Percentiles rank a stretch among this genome's conserved stretches.
phyloP scores from a whole-genome alignment of 352 stramenopile species.

The Phytophthora hibernalis region DNA sequence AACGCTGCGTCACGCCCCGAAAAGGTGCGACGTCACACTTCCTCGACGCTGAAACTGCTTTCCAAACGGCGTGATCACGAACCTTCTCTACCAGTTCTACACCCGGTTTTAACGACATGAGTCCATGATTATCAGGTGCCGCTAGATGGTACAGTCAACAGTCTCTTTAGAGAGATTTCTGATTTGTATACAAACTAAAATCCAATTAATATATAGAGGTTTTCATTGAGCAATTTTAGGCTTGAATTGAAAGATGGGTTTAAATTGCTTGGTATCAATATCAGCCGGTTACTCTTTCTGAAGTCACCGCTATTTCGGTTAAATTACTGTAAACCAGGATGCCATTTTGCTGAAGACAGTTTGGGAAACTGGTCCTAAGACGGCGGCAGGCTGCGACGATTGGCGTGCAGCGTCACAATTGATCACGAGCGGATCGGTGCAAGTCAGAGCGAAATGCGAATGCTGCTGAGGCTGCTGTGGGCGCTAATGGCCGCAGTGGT shows the following conservation, averaged over 20 bases:
- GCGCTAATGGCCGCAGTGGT: neutral
- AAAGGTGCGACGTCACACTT: constrained; percentile 11
- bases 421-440: neutral
- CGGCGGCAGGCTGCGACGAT: constrained; percentile 12
- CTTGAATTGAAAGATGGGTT: no score
- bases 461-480: constrained; percentile 13
- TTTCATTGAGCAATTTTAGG: no score
- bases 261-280: no score
- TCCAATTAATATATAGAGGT: no score
- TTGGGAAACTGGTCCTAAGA: constrained; percentile 24
- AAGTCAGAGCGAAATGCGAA: neutral
- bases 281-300: no score
- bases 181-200: no score
- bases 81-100: constrained; percentile 6
- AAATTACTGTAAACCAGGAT: neutral
- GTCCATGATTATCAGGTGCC: no score
- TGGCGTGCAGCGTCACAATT: constrained; percentile 25
- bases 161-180: no score
- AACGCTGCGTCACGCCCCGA: constrained; percentile 5
- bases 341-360: neutral
- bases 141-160: no score
- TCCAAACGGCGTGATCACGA: neutral
- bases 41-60: constrained; percentile 23
- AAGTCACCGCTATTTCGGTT: no score
- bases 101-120: constrained; percentile 10